Evolutionary conservation across 2,329 filamentous ascomycete genomes (phyloP).

Genomic region (Fusarium devonianum): DNA sequence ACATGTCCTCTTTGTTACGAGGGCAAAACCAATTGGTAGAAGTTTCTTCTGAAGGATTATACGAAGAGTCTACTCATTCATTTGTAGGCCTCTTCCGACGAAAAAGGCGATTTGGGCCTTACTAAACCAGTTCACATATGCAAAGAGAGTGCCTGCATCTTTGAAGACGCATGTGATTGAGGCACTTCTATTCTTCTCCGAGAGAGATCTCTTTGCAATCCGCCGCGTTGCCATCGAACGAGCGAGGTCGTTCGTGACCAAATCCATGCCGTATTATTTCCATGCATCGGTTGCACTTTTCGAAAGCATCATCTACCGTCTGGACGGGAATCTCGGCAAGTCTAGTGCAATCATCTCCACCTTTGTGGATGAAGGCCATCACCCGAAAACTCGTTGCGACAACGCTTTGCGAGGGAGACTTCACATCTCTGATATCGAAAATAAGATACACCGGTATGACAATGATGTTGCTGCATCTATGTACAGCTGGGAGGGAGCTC

Average conservation of each 20-base stretch:
- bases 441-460: conserved; percentile 46
- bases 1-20: conserved; percentile 45
- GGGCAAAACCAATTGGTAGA: conserved; percentile 44
- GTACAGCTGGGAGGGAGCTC: conserved; percentile 42
- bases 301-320: conserved; percentile 43
- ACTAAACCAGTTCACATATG: conserved; percentile 27
- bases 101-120: conserved; percentile 42
- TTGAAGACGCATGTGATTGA: conserved; percentile 38
- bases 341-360: conserved; percentile 39
- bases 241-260: conserved; percentile 36
- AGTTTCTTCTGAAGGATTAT: rapidly evolving
- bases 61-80: neutral
- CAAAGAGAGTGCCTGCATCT: conserved; percentile 20
- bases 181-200: conserved; percentile 43
- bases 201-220: conserved; percentile 41
- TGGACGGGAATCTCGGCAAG: conserved; percentile 38
- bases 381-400: conserved; percentile 34
- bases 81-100: conserved; percentile 30
- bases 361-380: conserved; percentile 32
- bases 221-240: conserved; percentile 37
- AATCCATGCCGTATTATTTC: conserved; percentile 44
- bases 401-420: conserved; percentile 44
- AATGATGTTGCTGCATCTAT: conserved; percentile 41
- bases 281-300: conserved; percentile 44
- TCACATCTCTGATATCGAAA: conserved; percentile 47